Base-by-base conservation (phyloP, 208 protist genomes). In the Angomonas deanei region DNA sequence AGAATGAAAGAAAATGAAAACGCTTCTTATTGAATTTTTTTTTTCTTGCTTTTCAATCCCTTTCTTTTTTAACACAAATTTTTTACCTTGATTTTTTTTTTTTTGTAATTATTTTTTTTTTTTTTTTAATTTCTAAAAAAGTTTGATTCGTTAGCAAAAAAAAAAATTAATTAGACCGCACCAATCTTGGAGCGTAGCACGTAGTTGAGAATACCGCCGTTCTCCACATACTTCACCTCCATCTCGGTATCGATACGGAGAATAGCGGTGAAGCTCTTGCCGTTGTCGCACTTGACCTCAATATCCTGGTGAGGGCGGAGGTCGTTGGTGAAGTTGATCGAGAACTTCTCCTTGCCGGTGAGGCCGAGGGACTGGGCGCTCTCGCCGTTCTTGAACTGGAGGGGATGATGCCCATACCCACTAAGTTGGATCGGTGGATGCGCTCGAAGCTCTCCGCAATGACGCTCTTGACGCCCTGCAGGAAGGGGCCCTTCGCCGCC, bases 361-460 rank as follows among this genome's bases (percentile, higher is more conserved):
- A 98, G 74, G 31, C 92, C 92, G 19, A 98, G 81, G 24, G 70
- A 77, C 27, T 86, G 70, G 17, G 86, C 94, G 55, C 52, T 88
- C 64, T 97, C 80, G 62, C 93, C 94, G 13, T 70, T 53, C 59
- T 89, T 86, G 74, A 98, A 99, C 79, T 97, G 88, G 27, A 99
- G 76, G 97, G 97, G 3, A 98, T 72, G 67, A 99, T 94, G 71
- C 96, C 96, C 90, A 98, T 97, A 65, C 92, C 88, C 53, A 98
- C 94, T 26, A 99, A 75, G 74, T 98, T 98, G 26, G 84, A 91
- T 56, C 97, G 91, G 84, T 98, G 96, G 81, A 98, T 98, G 53
- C 94, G 80, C 74, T 97, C 95, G 68, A 95, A 98, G 66, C 83
- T 88, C 72, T 94, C 90, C n/a, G 94, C 92, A 52, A 97, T 85